phyloP scores from a whole-genome alignment of 2,329 filamentous ascomycete genomes.

The Coniosporium tulheliwenetii region DNA sequence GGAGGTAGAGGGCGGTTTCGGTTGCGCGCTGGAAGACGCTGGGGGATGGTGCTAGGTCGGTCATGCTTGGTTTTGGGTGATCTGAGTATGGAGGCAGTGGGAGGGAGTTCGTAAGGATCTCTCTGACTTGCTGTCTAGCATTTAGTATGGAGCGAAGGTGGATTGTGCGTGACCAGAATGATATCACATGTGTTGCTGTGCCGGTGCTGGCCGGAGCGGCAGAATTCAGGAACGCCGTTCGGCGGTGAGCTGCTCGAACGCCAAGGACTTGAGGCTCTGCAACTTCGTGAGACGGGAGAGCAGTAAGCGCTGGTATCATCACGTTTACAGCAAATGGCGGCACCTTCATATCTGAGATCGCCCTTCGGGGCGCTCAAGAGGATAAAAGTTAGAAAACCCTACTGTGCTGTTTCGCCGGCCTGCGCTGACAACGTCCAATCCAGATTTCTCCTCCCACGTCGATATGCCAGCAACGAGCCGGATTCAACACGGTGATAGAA shows the following conservation, averaged over 20 bases:
- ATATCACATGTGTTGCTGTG: too few species aligned
- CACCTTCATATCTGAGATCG: conserved; percentile 26
- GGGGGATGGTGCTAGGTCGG: not conserved
- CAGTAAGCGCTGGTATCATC: not conserved
- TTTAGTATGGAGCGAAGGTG: too few species aligned
- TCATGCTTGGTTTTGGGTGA: not conserved
- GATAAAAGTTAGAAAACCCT: conserved; percentile 23
- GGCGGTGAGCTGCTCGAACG: too few species aligned
- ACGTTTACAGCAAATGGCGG: conserved; percentile 20
- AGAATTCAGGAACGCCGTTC: too few species aligned
- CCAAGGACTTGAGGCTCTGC: not conserved
- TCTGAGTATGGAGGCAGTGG: too few species aligned
- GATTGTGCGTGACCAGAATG: too few species aligned
- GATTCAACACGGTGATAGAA: not conserved
- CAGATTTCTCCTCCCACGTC: conserved; percentile 10
- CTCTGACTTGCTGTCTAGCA: too few species aligned
- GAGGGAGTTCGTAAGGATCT: too few species aligned
- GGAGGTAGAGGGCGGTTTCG: conserved; percentile 36
- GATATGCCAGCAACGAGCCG: not conserved
- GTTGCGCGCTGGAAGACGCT: conserved; percentile 25
- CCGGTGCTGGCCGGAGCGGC: too few species aligned
- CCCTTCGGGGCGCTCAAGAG: conserved; percentile 26
- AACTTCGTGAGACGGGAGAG: not conserved
- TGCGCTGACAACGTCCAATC: conserved; percentile 1
- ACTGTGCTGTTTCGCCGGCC: not conserved